These are phyloP conservation scores for Nakaseomyces uthaithaninus DNA, from an alignment of 1,139 yeast species.

Conservation along the genomic window DNA sequence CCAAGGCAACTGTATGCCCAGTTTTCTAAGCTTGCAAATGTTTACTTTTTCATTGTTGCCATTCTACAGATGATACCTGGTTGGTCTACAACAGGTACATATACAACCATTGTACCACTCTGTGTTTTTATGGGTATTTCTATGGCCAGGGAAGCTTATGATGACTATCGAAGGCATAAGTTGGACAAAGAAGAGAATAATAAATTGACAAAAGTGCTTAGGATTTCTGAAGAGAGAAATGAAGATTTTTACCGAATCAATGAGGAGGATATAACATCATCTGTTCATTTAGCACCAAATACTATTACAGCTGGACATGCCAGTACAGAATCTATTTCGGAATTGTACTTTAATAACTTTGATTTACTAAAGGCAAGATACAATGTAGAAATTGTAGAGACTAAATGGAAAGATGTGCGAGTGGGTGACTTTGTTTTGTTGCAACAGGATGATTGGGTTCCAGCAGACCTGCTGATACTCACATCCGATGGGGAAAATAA, in stretches of 20 bases:
- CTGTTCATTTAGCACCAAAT: slow-evolving; percentile 1
- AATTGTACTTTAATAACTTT: slow-evolving; percentile 23
- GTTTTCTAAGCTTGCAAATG: slow-evolving; percentile 84
- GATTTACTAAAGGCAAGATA: slow-evolving; percentile 20
- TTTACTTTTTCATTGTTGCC: slow-evolving; percentile 78
- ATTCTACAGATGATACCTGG: slow-evolving; percentile 92
- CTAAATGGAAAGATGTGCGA: slow-evolving; percentile 62
- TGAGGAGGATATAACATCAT: neutral
- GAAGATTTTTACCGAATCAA: slow-evolving; percentile 6
- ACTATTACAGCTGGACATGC: neutral
- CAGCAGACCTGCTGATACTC: slow-evolving; percentile 75
- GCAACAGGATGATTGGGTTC: slow-evolving; percentile 80
- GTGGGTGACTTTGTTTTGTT: slow-evolving; percentile 81
- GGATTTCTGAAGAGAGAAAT: slow-evolving; percentile 6
- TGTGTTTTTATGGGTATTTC: slow-evolving; percentile 83
- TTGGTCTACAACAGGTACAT: slow-evolving; percentile 97
- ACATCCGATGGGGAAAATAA: slow-evolving; percentile 60
- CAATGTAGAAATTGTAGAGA: slow-evolving; percentile 28
- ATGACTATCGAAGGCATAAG: slow-evolving; percentile 80
- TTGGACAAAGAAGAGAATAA: slow-evolving; percentile 82
- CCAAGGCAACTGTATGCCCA: slow-evolving; percentile 88
- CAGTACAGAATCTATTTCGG: neutral
- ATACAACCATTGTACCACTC: slow-evolving; percentile 85
- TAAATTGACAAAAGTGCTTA: slow-evolving; percentile 32
- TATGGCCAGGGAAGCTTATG: slow-evolving; percentile 86